Evolutionary conservation across 1,284 basidiomycete genomes (phyloP).

Genomic region (Apiotrichum laibachii): DNA sequence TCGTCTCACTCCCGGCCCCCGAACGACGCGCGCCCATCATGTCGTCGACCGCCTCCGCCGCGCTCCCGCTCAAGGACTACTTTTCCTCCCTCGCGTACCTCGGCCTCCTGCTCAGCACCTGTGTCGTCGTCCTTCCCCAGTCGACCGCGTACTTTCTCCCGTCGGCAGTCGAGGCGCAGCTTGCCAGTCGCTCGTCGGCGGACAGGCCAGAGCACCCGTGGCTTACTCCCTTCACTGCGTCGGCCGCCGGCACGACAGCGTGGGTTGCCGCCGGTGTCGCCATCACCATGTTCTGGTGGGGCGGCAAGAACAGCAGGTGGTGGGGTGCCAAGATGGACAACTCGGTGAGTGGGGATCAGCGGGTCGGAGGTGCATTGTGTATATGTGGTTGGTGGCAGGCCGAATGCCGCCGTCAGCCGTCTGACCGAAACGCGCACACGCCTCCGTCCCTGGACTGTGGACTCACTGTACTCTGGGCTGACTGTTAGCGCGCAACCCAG

Average conservation of each 20-base stretch:
- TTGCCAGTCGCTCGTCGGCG: conserved; percentile 30
- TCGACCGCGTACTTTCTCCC: conserved; percentile 55
- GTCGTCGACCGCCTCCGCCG: neutral
- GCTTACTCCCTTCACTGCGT: conserved; percentile 64
- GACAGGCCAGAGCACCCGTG: conserved; percentile 67
- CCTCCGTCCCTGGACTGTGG: no score
- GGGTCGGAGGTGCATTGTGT: neutral
- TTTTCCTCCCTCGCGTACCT: conserved; percentile 71
- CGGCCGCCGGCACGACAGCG: conserved; percentile 61
- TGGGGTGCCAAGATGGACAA: conserved; percentile 38
- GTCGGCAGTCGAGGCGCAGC: neutral
- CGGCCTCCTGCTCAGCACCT: conserved; percentile 63
- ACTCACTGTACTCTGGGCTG: neutral
- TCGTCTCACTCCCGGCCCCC: no score
- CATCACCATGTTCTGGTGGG: conserved; percentile 71
- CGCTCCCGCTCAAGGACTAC: conserved; percentile 57
- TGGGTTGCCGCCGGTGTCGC: conserved; percentile 62
- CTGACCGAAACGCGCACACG: no score
- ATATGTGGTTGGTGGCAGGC: no score
- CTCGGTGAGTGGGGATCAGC: conserved; percentile 13
- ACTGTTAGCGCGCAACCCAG: conserved; percentile 46
- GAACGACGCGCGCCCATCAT: neutral
- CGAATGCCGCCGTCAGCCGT: no score
- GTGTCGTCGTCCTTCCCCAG: conserved; percentile 65
- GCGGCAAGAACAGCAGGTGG: conserved; percentile 62